phyloP scores from a whole-genome alignment of 331 rosid species.

The Stylosanthes scabra region DNA sequence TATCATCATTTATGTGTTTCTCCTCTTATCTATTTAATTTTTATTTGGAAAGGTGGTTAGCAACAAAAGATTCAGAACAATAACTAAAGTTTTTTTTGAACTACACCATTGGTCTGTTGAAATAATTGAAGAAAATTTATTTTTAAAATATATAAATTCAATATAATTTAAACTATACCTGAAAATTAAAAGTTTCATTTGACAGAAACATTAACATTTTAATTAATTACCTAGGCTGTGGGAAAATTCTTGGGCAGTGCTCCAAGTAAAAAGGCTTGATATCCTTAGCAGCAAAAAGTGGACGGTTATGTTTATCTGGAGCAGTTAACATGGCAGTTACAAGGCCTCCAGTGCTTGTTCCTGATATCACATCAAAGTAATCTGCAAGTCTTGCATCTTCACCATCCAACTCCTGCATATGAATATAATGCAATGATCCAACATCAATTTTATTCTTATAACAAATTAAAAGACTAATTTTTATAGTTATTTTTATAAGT shows the following conservation, averaged over 20 bases:
- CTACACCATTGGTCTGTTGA: no score
- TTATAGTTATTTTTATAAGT: no score
- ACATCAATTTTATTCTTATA: not conserved
- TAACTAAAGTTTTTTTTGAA: no score
- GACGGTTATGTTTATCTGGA: constrained; percentile 57
- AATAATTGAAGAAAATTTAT: no score
- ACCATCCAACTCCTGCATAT: constrained; percentile 59
- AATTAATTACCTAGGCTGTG: constrained; percentile 28
- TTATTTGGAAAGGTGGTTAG: no score
- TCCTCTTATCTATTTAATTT: no score
- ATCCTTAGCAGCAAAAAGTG: constrained; percentile 61
- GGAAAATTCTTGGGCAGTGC: constrained; percentile 63
- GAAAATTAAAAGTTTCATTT: not conserved
- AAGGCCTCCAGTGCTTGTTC: constrained; percentile 80
- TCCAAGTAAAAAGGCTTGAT: constrained; percentile 57
- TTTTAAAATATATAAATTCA: no score
- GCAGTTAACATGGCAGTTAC: constrained; percentile 68
- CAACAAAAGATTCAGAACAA: no score
- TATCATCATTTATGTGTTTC: no score
- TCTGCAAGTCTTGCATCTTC: constrained; percentile 69
- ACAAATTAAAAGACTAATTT: not conserved
- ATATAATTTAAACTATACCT: not conserved
- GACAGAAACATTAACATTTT: not conserved
- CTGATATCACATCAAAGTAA: constrained; percentile 74
- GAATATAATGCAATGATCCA: no score